Percentiles rank a stretch among this genome's conserved stretches.
These are phyloP conservation scores for Terfezia boudieri DNA, from an alignment of 495 filamentous ascomycete species.

Conservation along the genomic window DNA sequence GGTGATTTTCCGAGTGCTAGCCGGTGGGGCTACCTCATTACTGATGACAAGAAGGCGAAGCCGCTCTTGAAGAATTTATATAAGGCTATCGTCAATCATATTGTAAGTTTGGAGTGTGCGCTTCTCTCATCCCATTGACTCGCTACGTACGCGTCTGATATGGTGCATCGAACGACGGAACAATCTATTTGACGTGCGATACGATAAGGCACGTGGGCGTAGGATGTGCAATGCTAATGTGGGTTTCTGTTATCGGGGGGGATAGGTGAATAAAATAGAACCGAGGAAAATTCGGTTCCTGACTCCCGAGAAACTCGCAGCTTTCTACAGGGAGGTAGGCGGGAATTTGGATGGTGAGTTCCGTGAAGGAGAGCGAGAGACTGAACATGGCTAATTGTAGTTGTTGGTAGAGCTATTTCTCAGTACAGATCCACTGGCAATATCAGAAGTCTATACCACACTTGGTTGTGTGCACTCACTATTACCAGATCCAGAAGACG, in stretches of 20 bases:
- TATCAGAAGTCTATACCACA: conserved; percentile 82
- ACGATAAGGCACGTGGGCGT: no score
- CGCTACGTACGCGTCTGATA: no score
- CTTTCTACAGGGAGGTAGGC: conserved; percentile 72
- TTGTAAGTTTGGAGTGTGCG: background rate
- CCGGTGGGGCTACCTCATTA: background rate
- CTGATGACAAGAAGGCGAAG: background rate
- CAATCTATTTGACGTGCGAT: no score
- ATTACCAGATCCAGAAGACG: conserved; percentile 39
- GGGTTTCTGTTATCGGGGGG: background rate
- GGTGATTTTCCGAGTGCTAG: background rate
- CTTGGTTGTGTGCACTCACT: conserved; percentile 71
- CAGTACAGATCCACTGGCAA: conserved; percentile 42
- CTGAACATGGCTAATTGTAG: background rate
- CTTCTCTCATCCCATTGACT: no score
- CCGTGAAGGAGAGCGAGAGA: background rate
- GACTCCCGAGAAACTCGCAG: conserved; percentile 59
- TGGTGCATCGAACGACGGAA: no score
- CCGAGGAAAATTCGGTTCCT: conserved; percentile 41
- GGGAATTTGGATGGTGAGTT: conserved; percentile 60
- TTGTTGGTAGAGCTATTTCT: conserved; percentile 40
- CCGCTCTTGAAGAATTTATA: background rate
- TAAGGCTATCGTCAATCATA: background rate
- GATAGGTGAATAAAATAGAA: conserved; percentile 38
- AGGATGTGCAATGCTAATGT: no score